Evolutionary conservation across 1,139 yeast genomes (phyloP).

Genomic region (Kurtzmaniella quercitrusa): DNA sequence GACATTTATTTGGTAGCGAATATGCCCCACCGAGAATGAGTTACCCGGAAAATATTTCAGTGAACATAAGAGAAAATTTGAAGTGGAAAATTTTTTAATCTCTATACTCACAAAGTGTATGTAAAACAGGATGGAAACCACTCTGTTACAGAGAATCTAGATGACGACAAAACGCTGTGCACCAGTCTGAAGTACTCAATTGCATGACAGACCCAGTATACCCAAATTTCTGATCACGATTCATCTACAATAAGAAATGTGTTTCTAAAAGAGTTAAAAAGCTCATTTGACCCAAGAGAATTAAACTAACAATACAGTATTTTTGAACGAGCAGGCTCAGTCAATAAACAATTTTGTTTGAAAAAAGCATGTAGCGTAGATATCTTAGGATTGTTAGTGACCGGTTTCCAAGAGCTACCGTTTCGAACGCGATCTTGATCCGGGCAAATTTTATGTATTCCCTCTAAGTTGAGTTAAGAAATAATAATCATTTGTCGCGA

Average conservation of each 20-base stretch:
- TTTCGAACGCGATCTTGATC: too few relatives aligned
- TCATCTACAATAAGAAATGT: background rate
- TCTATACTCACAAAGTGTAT: background rate
- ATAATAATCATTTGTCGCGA: too few relatives aligned
- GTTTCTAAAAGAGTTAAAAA: background rate
- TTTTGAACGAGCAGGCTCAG: background rate
- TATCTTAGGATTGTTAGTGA: too few relatives aligned
- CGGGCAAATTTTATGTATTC: too few relatives aligned
- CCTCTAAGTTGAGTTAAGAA: too few relatives aligned
- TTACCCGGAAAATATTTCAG: background rate
- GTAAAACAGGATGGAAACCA: background rate
- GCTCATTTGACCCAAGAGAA: background rate
- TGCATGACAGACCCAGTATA: conserved; percentile 46
- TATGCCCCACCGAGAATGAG: background rate
- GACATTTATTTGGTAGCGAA: background rate
- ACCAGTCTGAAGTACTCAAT: conserved; percentile 48
- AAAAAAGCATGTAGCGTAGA: too few relatives aligned
- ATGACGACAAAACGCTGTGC: conserved; percentile 51
- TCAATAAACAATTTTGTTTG: background rate
- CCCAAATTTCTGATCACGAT: conserved; percentile 41
- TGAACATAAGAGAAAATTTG: background rate
- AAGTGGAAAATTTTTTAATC: background rate
- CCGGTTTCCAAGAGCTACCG: too few relatives aligned
- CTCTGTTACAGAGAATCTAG: conserved; percentile 7
- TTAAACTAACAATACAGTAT: background rate